Percentiles rank a stretch among this genome's conserved stretches.
Evolutionary conservation across 257 asterid genomes (phyloP).

Genomic region (Avicennia marina): DNA sequence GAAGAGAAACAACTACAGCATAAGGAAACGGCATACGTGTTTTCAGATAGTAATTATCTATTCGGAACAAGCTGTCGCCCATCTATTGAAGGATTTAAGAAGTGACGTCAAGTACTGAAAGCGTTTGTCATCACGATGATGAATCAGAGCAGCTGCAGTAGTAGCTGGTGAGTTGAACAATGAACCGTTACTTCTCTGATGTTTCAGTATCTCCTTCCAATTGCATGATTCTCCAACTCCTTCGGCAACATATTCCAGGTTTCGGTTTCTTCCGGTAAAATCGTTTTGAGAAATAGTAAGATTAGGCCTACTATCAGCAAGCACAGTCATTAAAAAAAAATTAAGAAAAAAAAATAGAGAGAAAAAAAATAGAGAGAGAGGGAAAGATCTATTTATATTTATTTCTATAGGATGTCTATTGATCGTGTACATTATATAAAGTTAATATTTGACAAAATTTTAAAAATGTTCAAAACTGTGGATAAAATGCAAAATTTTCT

Average conservation of each 20-base stretch:
- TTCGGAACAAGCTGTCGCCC: conserved; percentile 11
- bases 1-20: not conserved
- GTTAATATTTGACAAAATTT: no score
- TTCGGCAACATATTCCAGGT: conserved; percentile 28
- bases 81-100: conserved; percentile 6
- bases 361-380: no score
- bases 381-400: no score
- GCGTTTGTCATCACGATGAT: conserved; percentile 23
- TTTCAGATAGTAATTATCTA: no score
- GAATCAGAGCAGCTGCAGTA: conserved; percentile 40
- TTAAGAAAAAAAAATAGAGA: no score
- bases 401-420: no score
- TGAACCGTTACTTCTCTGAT: conserved; percentile 35
- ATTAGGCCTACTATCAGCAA: no score
- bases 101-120: conserved; percentile 18
- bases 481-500: no score
- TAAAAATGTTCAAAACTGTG: no score
- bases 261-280: not conserved
- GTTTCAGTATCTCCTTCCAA: conserved; percentile 12
- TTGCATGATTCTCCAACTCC: conserved; percentile 16
- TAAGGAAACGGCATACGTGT: no score
- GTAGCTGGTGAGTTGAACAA: conserved; percentile 41
- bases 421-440: no score
- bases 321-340: no score
- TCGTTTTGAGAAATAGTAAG: not conserved